Percentiles rank a stretch among this genome's conserved stretches.
Evolutionary conservation across 345 rosid genomes (phyloP).

Genomic region (Dipteronia sinensis): DNA sequence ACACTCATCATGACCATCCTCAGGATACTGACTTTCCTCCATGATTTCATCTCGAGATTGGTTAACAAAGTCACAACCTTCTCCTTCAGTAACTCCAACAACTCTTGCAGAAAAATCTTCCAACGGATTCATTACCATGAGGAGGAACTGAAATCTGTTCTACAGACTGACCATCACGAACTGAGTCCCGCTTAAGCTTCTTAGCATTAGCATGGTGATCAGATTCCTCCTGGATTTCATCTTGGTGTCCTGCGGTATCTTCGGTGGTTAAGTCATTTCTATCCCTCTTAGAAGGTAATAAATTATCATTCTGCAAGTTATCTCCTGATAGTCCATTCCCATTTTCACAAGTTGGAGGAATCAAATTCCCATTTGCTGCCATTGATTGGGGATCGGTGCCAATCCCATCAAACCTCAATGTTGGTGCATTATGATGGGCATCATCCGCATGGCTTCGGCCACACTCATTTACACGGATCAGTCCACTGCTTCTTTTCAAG

Average conservation of each 20-base stretch:
- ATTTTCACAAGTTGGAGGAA: constrained; percentile 24
- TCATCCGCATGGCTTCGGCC: not conserved
- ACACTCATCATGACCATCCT: constrained; percentile 18
- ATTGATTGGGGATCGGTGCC: constrained; percentile 11
- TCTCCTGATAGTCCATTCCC: constrained; percentile 21
- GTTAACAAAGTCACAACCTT: constrained; percentile 13
- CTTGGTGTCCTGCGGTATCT: constrained; percentile 9
- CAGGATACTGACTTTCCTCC: constrained; percentile 23
- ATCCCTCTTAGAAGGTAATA: constrained; percentile 35
- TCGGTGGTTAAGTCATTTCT: constrained; percentile 26
- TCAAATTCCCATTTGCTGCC: constrained; percentile 23
- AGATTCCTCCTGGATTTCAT: constrained; percentile 15
- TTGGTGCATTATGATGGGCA: constrained; percentile 15
- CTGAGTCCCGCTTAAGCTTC: constrained; percentile 36
- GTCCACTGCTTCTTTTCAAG: constrained; percentile 39
- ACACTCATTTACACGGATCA: constrained; percentile 24
- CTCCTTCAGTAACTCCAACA: constrained; percentile 13
- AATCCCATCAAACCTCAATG: constrained; percentile 10
- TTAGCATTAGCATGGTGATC: constrained; percentile 26
- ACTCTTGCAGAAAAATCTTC: constrained; percentile 16
- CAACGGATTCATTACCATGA: not conserved
- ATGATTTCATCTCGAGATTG: constrained; percentile 22
- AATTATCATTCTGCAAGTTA: constrained; percentile 5
- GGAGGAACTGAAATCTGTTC: constrained; percentile 12
- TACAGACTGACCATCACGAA: constrained; percentile 5